Percentiles rank a stretch among this genome's conserved stretches.
phyloP scores from a whole-genome alignment of 1,284 basidiomycete species.

The Rhodotorula sp. region DNA sequence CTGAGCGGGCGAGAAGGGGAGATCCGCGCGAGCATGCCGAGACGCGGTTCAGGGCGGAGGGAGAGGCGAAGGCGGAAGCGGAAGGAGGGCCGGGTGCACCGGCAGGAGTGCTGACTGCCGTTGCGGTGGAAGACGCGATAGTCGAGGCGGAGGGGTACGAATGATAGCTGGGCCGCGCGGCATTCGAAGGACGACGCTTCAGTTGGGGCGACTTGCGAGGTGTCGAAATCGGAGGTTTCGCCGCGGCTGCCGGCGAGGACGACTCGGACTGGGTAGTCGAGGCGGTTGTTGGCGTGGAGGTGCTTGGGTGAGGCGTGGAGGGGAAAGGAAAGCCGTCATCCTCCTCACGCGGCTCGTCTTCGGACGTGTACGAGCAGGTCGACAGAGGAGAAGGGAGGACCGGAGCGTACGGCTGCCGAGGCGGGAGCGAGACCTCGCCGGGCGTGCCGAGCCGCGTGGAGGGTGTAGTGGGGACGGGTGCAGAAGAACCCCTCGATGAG shows the following conservation, averaged over 20 bases:
- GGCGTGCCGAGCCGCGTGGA: not conserved
- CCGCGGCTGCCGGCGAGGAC: not conserved
- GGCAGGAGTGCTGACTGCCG: too few species aligned
- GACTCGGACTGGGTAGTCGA: not conserved
- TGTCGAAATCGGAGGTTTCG: too few species aligned
- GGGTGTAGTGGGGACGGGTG: not conserved
- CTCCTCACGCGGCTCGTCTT: not conserved
- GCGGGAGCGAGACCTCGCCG: not conserved
- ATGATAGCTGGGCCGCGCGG: too few species aligned
- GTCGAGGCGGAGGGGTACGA: not conserved
- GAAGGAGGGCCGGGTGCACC: not conserved
- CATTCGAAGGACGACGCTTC: not conserved
- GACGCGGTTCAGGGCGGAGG: not conserved
- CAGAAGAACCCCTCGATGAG: not conserved
- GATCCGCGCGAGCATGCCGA: not conserved
- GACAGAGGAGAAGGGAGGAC: slow-evolving; percentile 30
- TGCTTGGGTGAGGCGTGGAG: not conserved
- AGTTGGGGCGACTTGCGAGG: not conserved
- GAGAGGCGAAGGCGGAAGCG: not conserved
- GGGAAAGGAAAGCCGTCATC: slow-evolving; percentile 30
- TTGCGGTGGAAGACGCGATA: not conserved
- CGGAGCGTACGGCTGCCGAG: slow-evolving; percentile 14
- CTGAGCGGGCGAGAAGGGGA: not conserved
- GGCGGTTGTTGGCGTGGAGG: not conserved
- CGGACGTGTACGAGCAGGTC: slow-evolving; percentile 28